A percentile compares a stretch with the other conserved stretches of the same genome.
Conservation (phyloP, 306 rosid species). For the Prunus davidiana region DNA sequence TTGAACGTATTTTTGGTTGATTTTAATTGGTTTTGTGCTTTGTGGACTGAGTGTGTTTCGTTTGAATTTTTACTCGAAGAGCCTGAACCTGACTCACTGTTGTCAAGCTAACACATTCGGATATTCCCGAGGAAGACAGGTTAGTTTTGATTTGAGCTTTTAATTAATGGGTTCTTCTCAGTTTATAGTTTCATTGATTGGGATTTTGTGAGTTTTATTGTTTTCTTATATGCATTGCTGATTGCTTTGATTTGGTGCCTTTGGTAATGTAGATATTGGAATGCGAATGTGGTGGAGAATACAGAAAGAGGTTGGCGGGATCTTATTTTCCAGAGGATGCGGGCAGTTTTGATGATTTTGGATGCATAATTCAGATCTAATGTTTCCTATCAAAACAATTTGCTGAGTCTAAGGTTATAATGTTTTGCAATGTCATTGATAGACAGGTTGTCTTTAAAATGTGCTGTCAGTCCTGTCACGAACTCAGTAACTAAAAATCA, state of each 20-base stretch:
- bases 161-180: background rate
- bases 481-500: background rate
- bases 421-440: background rate
- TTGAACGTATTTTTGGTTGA: background rate
- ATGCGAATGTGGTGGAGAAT: constrained; percentile 92
- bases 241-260: background rate
- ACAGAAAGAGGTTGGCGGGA: constrained; percentile 98
- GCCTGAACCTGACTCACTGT: constrained; percentile 76
- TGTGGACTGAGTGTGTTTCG: background rate
- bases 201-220: background rate
- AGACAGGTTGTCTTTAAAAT: background rate
- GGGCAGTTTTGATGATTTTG: constrained; percentile 49
- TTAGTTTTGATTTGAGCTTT: constrained; percentile 20
- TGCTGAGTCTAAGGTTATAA: background rate
- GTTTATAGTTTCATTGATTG: background rate
- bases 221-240: constrained; percentile 1
- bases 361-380: constrained; percentile 7
- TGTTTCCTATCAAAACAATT: background rate
- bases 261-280: constrained; percentile 60
- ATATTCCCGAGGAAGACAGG: constrained; percentile 95
- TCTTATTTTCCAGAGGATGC: constrained; percentile 85
- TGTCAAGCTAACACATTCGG: constrained; percentile 68
- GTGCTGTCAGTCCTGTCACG: background rate
- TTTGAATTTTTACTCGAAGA: constrained; percentile 48
- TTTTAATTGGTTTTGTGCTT: background rate